Evolutionary conservation across 176 grass and related monocot genomes (phyloP).

Genomic region (Miscanthus lutarioriparius): DNA sequence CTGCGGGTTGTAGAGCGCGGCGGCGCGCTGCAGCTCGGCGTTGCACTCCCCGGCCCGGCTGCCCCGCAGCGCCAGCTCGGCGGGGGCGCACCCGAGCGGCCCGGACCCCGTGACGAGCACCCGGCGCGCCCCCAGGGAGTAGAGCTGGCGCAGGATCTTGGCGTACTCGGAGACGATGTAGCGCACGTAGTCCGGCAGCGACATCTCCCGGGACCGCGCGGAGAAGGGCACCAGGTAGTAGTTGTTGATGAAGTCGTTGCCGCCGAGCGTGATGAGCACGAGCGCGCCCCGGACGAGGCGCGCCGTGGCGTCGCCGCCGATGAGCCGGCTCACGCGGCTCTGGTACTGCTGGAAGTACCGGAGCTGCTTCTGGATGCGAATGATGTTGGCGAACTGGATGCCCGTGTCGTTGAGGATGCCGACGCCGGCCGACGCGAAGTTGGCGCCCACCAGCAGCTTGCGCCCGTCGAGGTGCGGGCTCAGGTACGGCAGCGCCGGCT

Average conservation of each 20-base stretch:
- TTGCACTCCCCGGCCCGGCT: slow-evolving; percentile 58
- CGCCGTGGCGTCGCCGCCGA: slow-evolving; percentile 19
- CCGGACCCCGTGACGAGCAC: slow-evolving; percentile 58
- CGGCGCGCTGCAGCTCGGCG: slow-evolving; percentile 53
- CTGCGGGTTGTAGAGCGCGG: slow-evolving; percentile 65
- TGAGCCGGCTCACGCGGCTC: slow-evolving; percentile 34
- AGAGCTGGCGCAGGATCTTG: slow-evolving; percentile 46
- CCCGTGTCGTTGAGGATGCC: slow-evolving; percentile 68
- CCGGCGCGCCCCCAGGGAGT: slow-evolving; percentile 44
- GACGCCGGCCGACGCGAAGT: slow-evolving; percentile 63
- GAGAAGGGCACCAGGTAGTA: slow-evolving; percentile 80
- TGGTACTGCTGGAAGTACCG: slow-evolving; percentile 77
- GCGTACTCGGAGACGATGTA: slow-evolving; percentile 59
- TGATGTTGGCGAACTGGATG: slow-evolving; percentile 62
- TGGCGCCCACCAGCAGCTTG: slow-evolving; percentile 48
- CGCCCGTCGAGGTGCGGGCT: slow-evolving; percentile 52
- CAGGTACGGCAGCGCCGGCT: slow-evolving; percentile 51
- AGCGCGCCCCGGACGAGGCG: slow-evolving; percentile 47
- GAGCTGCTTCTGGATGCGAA: slow-evolving; percentile 66
- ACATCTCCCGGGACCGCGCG: slow-evolving; percentile 44
- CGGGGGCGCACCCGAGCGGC: slow-evolving; percentile 56
- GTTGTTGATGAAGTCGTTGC: slow-evolving; percentile 84
- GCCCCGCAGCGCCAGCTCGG: slow-evolving; percentile 49
- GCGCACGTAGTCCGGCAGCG: slow-evolving; percentile 61
- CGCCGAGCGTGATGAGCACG: slow-evolving; percentile 61